phyloP scores from a whole-genome alignment of 2,329 filamentous ascomycete species.

The Fusarium napiforme region DNA sequence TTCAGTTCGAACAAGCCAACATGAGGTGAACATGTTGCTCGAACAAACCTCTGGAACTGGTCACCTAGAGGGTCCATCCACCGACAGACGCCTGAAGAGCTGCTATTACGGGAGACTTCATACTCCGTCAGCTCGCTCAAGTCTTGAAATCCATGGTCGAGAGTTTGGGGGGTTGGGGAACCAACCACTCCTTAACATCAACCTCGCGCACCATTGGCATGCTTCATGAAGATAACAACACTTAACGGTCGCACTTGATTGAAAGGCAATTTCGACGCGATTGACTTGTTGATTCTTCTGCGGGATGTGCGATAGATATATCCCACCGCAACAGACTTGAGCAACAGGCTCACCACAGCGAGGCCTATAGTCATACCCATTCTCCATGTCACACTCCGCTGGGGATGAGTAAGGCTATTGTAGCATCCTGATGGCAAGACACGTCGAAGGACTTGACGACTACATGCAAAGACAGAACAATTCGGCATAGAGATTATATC shows the following conservation, averaged over 20 bases:
- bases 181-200: neutral
- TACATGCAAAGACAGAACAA: slow-evolving; percentile 3
- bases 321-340: slow-evolving; percentile 33
- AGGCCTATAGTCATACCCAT: neutral
- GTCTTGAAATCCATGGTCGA: slow-evolving; percentile 14
- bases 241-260: slow-evolving; percentile 39
- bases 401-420: slow-evolving; percentile 1
- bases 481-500: slow-evolving; percentile 15
- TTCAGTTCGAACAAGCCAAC: slow-evolving; percentile 75
- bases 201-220: slow-evolving; percentile 6
- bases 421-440: slow-evolving; percentile 6
- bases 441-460: slow-evolving; percentile 30
- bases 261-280: slow-evolving; percentile 38
- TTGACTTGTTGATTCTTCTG: slow-evolving; percentile 36
- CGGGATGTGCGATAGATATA: slow-evolving; percentile 43
- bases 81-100: slow-evolving; percentile 25
- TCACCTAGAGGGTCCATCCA: slow-evolving; percentile 16
- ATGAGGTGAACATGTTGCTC: slow-evolving; percentile 52
- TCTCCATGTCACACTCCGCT: neutral
- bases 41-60: slow-evolving; percentile 13
- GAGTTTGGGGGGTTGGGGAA: slow-evolving; percentile 11
- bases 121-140: slow-evolving; percentile 19
- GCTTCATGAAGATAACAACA: slow-evolving; percentile 26
- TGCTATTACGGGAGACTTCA: slow-evolving; percentile 12
- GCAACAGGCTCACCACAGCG: slow-evolving; percentile 9